These are phyloP conservation scores for Verticillium albo-atrum DNA, from an alignment of 2,329 filamentous ascomycete genomes.

Conservation along the genomic window DNA sequence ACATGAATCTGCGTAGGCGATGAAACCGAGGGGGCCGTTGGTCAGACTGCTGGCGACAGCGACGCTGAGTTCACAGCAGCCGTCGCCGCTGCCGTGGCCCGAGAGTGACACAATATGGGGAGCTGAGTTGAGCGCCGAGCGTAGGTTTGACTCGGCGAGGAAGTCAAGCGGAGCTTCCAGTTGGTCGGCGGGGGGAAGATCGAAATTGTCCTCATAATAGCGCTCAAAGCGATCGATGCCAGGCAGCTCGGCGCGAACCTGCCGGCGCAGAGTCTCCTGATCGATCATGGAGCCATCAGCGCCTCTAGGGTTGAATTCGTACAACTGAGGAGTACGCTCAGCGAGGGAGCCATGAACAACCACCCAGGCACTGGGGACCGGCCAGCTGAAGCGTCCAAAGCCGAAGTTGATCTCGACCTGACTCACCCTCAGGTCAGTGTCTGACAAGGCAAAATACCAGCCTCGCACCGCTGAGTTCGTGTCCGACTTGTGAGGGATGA, in stretches of 20 bases:
- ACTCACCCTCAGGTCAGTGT: background rate
- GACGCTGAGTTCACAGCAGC: background rate
- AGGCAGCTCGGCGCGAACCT: background rate
- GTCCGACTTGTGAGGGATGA: background rate
- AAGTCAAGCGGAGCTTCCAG: background rate
- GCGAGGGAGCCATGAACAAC: background rate
- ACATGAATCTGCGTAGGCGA: background rate
- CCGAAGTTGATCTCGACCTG: background rate
- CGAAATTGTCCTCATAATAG: background rate
- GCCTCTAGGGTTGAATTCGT: background rate
- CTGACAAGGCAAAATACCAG: background rate
- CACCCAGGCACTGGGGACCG: background rate
- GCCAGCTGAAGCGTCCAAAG: background rate
- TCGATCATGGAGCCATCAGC: background rate
- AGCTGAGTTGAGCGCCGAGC: background rate
- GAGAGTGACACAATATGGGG: background rate
- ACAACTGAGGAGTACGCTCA: background rate
- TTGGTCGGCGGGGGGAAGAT: background rate
- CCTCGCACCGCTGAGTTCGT: background rate
- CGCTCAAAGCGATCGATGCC: background rate
- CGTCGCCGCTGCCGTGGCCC: background rate
- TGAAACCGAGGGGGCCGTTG: background rate
- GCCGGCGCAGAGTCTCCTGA: background rate
- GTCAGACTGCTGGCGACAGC: background rate
- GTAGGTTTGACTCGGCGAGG: background rate